Evolutionary conservation across 768 basidiomycete genomes (phyloP).

Genomic region (Exidia glandulosa): DNA sequence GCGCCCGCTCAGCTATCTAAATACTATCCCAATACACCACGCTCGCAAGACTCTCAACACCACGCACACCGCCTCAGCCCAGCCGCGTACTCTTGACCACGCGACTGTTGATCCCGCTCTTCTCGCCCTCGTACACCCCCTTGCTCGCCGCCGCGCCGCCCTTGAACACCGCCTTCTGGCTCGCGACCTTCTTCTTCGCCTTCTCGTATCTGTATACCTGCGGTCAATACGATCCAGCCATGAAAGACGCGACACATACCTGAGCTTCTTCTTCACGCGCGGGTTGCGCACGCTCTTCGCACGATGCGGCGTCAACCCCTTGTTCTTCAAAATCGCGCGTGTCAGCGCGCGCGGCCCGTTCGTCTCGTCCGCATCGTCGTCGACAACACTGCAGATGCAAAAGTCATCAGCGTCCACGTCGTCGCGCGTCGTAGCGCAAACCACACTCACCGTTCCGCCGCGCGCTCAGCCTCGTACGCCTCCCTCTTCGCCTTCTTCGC

Average conservation of each 20-base stretch:
- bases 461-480: conserved; percentile 60
- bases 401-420: conserved; percentile 23
- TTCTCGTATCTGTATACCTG: conserved; percentile 51
- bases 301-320: conserved; percentile 83
- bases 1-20: background rate
- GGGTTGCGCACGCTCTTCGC: conserved; percentile 90
- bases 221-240: too few species aligned
- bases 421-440: background rate
- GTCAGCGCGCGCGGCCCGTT: conserved; percentile 81
- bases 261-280: conserved; percentile 90
- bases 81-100: conserved; percentile 80
- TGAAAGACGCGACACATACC: conserved; percentile 6
- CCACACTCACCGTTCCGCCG: conserved; percentile 43
- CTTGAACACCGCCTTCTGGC: conserved; percentile 87
- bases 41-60: background rate
- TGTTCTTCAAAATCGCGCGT: conserved; percentile 86
- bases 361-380: conserved; percentile 26
- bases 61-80: conserved; percentile 28
- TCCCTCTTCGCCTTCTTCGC: conserved; percentile 72
- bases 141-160: conserved; percentile 64
- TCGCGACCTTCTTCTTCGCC: conserved; percentile 84
- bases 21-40: background rate
- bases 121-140: conserved; percentile 82
- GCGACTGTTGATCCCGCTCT: conserved; percentile 74
- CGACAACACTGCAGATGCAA: conserved; percentile 16